phyloP scores from a whole-genome alignment of 2,329 filamentous ascomycete species.

The Ascochyta koolunga region DNA sequence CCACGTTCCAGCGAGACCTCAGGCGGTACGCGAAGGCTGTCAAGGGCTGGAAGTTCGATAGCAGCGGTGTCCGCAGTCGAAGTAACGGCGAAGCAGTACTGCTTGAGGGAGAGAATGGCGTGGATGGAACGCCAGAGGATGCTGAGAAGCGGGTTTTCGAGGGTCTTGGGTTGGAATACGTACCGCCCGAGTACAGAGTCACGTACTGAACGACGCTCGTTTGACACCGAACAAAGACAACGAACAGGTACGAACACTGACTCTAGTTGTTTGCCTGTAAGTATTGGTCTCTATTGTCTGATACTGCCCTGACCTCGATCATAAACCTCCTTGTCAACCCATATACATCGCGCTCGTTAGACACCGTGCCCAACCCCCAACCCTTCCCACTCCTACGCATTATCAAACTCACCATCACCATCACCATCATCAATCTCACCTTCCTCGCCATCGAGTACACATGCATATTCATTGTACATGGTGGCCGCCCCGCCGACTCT shows the following conservation, averaged over 20 bases:
- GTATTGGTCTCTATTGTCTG: too few species aligned
- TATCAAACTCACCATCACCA: neutral
- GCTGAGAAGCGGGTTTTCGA: slow-evolving; percentile 82
- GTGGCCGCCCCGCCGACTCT: neutral
- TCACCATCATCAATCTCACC: neutral
- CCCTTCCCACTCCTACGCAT: neutral
- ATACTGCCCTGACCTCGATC: too few species aligned
- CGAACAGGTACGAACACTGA: neutral
- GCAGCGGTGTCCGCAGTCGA: slow-evolving; percentile 78
- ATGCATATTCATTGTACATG: neutral
- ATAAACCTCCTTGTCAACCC: too few species aligned
- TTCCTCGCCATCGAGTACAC: neutral
- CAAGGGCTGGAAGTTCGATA: slow-evolving; percentile 84
- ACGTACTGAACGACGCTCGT: slow-evolving; percentile 46
- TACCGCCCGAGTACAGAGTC: slow-evolving; percentile 52
- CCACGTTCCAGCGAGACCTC: slow-evolving; percentile 87
- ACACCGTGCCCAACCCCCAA: neutral
- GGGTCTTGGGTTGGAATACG: slow-evolving; percentile 66
- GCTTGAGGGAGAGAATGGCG: slow-evolving; percentile 59
- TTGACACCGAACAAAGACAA: neutral
- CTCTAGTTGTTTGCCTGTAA: neutral
- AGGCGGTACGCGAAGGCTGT: slow-evolving; percentile 77
- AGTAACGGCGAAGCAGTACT: slow-evolving; percentile 73
- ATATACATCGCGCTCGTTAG: too few species aligned
- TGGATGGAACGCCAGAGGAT: slow-evolving; percentile 64